Conservation (phyloP, 257 asterid species). For the Paulownia fortunei region DNA sequence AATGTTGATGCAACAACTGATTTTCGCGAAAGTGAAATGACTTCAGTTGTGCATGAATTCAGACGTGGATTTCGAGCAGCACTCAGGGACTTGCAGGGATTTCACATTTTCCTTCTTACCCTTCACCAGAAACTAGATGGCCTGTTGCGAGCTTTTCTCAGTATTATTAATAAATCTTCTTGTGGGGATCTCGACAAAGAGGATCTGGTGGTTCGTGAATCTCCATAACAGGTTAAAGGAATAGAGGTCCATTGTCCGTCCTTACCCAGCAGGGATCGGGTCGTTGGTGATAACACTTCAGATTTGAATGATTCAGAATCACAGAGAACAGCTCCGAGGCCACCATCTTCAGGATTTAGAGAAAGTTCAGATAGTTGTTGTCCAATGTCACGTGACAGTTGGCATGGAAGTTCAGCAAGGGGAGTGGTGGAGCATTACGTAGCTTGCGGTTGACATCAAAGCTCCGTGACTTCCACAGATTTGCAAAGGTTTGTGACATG, state of each 20-base stretch:
- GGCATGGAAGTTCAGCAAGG: conserved; percentile 64
- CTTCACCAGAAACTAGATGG: conserved; percentile 92
- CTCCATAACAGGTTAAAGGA: conserved; percentile 61
- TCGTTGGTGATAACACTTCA: conserved; percentile 45
- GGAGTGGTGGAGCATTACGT: conserved; percentile 75
- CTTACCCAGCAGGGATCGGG: conserved; percentile 63
- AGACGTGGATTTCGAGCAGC: conserved; percentile 94
- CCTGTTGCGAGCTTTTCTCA: conserved; percentile 69
- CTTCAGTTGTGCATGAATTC: conserved; percentile 65
- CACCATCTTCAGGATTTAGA: conserved; percentile 64
- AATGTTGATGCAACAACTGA: conserved; percentile 43
- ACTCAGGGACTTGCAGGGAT: conserved; percentile 88
- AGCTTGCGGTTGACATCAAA: conserved; percentile 85
- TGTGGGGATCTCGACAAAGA: conserved; percentile 79
- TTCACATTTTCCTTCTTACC: conserved; percentile 90
- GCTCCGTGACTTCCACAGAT: conserved; percentile 92
- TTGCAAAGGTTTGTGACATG: conserved; percentile 74
- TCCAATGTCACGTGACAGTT: conserved; percentile 76
- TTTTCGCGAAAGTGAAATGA: conserved; percentile 50
- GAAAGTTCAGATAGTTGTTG: conserved; percentile 71
- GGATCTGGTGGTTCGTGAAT: conserved; percentile 63
- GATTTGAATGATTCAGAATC: conserved; percentile 66
- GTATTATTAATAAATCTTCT: conserved; percentile 62
- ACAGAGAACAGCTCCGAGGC: conserved; percentile 54
- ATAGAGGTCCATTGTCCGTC: conserved; percentile 47